A percentile compares a stretch with the other conserved stretches of the same genome.
Conservation (phyloP, 768 basidiomycete genomes). For the Tubosaeta sp. region DNA sequence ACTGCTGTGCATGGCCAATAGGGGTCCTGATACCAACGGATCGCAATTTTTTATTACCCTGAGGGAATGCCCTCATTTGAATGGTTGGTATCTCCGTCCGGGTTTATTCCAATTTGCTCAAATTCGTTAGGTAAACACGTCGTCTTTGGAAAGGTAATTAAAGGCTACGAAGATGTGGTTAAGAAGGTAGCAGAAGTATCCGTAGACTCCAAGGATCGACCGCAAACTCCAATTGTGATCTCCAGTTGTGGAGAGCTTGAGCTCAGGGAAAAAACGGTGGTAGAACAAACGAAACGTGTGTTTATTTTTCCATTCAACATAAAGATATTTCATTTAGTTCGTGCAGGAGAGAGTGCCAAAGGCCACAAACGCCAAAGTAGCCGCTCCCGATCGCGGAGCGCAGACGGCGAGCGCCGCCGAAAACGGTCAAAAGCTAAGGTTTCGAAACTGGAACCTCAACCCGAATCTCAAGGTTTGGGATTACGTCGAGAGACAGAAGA, state of each 20-base stretch:
- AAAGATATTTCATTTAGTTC: neutral
- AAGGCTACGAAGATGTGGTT: constrained; percentile 58
- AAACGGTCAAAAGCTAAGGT: constrained; percentile 26
- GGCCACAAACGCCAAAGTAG: constrained; percentile 19
- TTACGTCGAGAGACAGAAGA: constrained; percentile 56
- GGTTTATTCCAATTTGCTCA: neutral
- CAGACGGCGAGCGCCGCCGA: constrained; percentile 22
- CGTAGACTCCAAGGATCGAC: constrained; percentile 74
- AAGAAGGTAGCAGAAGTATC: constrained; percentile 57
- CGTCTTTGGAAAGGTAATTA: constrained; percentile 52
- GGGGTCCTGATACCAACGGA: constrained; percentile 78
- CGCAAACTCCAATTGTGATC: constrained; percentile 61
- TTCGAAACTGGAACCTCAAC: constrained; percentile 3
- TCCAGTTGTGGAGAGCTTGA: constrained; percentile 83
- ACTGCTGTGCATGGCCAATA: constrained; percentile 88
- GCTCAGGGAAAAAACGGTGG: constrained; percentile 38
- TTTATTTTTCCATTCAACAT: neutral
- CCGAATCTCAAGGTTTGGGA: neutral
- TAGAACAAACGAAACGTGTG: constrained; percentile 15
- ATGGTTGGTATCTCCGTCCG: constrained; percentile 43
- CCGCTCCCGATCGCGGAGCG: constrained; percentile 28
- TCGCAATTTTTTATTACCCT: constrained; percentile 88
- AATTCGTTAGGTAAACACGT: constrained; percentile 51
- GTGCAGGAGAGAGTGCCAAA: constrained; percentile 6
- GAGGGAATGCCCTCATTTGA: constrained; percentile 65